phyloP scores from a whole-genome alignment of 352 stramenopile species.

The Pythium angustatum region DNA sequence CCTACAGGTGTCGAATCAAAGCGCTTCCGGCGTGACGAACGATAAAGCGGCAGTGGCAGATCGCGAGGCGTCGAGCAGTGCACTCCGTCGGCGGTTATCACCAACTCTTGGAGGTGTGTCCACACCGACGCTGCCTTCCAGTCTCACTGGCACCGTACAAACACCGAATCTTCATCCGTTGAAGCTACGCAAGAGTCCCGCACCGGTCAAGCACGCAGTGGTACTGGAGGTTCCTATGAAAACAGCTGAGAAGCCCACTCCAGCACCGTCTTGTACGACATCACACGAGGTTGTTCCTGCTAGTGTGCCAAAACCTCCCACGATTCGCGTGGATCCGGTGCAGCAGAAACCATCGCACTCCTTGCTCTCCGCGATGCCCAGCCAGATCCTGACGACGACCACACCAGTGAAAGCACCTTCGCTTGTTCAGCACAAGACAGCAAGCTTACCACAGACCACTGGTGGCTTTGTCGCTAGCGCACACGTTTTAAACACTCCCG shows the following conservation, averaged over 20 bases:
- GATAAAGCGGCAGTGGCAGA: background rate
- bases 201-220: background rate
- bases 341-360: background rate
- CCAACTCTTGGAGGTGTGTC: slow-evolving; percentile 17
- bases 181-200: slow-evolving; percentile 27
- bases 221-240: background rate
- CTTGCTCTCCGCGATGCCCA: background rate
- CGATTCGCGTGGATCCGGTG: background rate
- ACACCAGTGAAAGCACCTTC: slow-evolving; percentile 6
- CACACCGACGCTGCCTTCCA: slow-evolving; percentile 13
- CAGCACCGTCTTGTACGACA: background rate
- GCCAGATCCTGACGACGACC: background rate
- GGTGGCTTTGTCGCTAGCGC: slow-evolving; percentile 10
- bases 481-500: slow-evolving; percentile 30
- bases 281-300: no score
- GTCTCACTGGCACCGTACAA: background rate
- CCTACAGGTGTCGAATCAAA: background rate
- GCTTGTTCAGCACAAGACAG: background rate
- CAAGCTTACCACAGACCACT: slow-evolving; percentile 1
- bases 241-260: background rate
- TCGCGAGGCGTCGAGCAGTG: slow-evolving; percentile 4
- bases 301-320: background rate
- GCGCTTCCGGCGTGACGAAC: background rate
- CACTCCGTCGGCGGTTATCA: slow-evolving; percentile 16
- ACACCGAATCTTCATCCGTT: slow-evolving; percentile 26